Evolutionary conservation across 1,284 basidiomycete species (phyloP), one percentile per base, ranked within the genome.

Genomic region (Wolfiporia cocos): DNA sequence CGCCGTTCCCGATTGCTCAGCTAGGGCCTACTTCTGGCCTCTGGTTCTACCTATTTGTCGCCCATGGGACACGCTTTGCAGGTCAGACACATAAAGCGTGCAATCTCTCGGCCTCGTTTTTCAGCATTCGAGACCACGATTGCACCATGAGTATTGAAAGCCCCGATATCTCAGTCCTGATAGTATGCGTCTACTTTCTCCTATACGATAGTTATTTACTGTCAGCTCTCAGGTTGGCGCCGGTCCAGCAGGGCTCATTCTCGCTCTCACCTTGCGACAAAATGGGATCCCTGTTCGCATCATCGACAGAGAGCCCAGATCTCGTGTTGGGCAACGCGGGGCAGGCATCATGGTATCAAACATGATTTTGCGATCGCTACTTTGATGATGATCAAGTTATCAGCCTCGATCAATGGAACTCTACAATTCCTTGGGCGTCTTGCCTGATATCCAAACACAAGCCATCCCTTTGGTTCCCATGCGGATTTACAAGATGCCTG

Each of bases 281-380:
- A 50, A 58, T 36, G 52, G 53, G 21, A 43, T 59, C 0, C 46
- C 60, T 2, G 58, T 68, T 7, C 65, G 66, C 15, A 56, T 68
- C 24, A 56, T 69, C 15, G 57, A 67, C 17, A 68, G 63, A 39
- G 55, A 52, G 10, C 38, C 28, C 2, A 45, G 49, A 0, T 46
- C 53, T 22, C 46, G 44, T 19, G 29, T 49, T n/a, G 52, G 55
- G 3, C 56, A 61, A 18, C 59, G 65, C 2, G 60, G 57, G 3
- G 34, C 42, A 17, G 64, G 54, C 0, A 24, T 63, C 5, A 55
- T 54, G 49, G 66, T 63, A 17, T 34, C 19, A 1, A 18, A 5
- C 21, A 15, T 11, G 3, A 9, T 34, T 15, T 4, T 22, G 9
- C 20, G 2, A 10, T 10, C 10, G 17, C n/a, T 33, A 30, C 17